These are phyloP conservation scores for Anastatica hierochuntica DNA, from an alignment of 345 rosid genomes.

Conservation along the genomic window DNA sequence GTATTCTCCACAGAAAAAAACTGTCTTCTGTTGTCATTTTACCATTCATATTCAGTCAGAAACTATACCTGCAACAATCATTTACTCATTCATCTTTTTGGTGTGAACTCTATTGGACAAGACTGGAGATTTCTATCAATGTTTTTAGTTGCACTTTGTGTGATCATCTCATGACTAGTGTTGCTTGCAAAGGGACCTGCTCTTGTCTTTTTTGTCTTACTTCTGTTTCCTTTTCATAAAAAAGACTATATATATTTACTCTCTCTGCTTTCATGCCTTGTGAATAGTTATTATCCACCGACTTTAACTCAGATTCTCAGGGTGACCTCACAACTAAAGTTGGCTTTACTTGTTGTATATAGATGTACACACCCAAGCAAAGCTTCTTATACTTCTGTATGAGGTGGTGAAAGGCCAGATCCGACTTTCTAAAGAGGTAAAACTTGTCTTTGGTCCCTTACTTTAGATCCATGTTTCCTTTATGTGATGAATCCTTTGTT, in stretches of 20 bases:
- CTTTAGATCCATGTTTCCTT: not conserved
- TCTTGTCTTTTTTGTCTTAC: constrained; percentile 19
- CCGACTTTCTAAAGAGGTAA: constrained; percentile 20
- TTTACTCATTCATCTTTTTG: not conserved
- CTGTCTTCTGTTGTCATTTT: not conserved
- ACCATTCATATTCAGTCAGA: not conserved
- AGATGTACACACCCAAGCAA: constrained; percentile 3
- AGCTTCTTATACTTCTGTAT: constrained; percentile 2
- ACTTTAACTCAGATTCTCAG: constrained; percentile 15
- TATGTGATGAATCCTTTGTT: constrained; percentile 1
- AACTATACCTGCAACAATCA: not conserved
- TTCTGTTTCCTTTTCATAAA: constrained; percentile 3
- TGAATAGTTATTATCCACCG: constrained; percentile 14
- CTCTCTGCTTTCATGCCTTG: constrained; percentile 13
- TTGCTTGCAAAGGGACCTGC: constrained; percentile 19
- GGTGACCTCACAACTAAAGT: constrained; percentile 6
- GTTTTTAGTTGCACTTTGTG: constrained; percentile 22
- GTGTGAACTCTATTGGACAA: constrained; percentile 21
- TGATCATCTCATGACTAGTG: constrained; percentile 18
- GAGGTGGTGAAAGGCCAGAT: constrained; percentile 7
- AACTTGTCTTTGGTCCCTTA: constrained; percentile 9
- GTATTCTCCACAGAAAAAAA: not conserved
- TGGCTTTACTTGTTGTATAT: constrained; percentile 2
- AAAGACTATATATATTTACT: constrained; percentile 4
- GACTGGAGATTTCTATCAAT: constrained; percentile 14